Evolutionary conservation across 192 early-diverging fungal species (phyloP), one percentile per base, ranked within the genome.

Genomic region (Phlyctochytrium arcticum): DNA sequence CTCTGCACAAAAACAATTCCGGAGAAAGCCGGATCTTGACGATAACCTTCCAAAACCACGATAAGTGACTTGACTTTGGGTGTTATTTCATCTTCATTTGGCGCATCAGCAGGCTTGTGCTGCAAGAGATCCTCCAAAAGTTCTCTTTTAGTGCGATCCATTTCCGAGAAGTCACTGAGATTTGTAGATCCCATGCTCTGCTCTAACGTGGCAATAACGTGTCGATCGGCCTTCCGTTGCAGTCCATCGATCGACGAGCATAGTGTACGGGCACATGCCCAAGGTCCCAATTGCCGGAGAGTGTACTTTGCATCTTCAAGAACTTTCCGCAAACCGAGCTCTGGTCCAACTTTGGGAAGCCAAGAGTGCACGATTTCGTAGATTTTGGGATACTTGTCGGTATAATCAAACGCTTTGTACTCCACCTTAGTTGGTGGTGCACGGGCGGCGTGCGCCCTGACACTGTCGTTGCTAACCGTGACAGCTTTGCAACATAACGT

Each of bases 1-100:
- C 87, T 77, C 53, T 85, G 71, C 6, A 88, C 86, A 69, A 98
- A 98, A 7, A 98, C 84, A 37, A 98, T 96, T 5, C 90, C 92
- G 60, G 93, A 90, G 60, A 95, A 79, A 0, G 73, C 57, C 1
- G 79, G 44, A 5, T 65, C 49, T 10, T 54, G 31, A 6, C 57
- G 48, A 66, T 82, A 87, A 30, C 79, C 67, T 3, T 71, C 27
- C 19, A 97, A 77, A 6, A 89, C 78, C 23, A 78, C 68, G 9
- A 93, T 61, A 4, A 97, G 74, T 24, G 69, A 72, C 37, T 80
- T 60, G 8, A 93, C 85, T 57, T 94, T 94, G 0, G 88, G 86
- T 2, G 90, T 83, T 23, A 71, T 42, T 6, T 61, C 66, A n/a
- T 30, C 31, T 23, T 19, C 2, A 12, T 12, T 4, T 4, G 59